A percentile compares a stretch with the other conserved stretches of the same genome.
Evolutionary conservation across 1,139 yeast genomes (phyloP).

Genomic region (Blastobotrys capitulatus): DNA sequence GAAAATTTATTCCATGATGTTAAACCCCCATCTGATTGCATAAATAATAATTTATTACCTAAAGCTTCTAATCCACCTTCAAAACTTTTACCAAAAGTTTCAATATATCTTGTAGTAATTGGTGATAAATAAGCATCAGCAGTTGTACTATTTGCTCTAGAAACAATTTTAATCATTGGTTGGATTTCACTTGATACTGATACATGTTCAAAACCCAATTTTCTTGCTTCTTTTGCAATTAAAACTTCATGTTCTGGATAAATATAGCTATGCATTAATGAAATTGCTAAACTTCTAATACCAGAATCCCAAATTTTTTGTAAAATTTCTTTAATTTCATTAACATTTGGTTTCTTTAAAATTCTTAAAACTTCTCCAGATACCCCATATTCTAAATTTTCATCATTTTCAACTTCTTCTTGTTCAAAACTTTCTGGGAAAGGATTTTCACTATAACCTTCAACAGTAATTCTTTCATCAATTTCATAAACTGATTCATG

Average conservation of each 20-base stretch:
- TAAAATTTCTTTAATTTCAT: conserved; percentile 39
- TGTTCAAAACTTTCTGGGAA: conserved; percentile 31
- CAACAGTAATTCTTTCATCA: conserved; percentile 68
- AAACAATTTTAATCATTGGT: conserved; percentile 69
- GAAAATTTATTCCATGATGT: conserved; percentile 45
- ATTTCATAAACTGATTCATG: conserved; percentile 61
- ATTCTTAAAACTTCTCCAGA: conserved; percentile 62
- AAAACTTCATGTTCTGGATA: conserved; percentile 58
- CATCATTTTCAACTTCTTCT: conserved; percentile 25
- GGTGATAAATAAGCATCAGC: conserved; percentile 80
- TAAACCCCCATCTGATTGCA: conserved; percentile 58
- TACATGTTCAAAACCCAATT: conserved; percentile 55
- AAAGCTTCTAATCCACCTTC: conserved; percentile 43
- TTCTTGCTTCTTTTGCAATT: conserved; percentile 52
- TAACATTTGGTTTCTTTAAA: conserved; percentile 43
- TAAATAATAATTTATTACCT: conserved; percentile 44
- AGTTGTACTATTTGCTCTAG: conserved; percentile 66
- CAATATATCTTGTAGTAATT: conserved; percentile 55
- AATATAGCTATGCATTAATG: conserved; percentile 65
- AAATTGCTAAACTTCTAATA: conserved; percentile 59
- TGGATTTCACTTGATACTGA: conserved; percentile 61
- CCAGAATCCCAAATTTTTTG: conserved; percentile 47
- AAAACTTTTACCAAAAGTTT: conserved; percentile 58
- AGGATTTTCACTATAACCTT: conserved; percentile 61
- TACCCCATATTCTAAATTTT: conserved; percentile 43